Conservation (phyloP, 129 eudicot species). For the Apium graveolens region DNA sequence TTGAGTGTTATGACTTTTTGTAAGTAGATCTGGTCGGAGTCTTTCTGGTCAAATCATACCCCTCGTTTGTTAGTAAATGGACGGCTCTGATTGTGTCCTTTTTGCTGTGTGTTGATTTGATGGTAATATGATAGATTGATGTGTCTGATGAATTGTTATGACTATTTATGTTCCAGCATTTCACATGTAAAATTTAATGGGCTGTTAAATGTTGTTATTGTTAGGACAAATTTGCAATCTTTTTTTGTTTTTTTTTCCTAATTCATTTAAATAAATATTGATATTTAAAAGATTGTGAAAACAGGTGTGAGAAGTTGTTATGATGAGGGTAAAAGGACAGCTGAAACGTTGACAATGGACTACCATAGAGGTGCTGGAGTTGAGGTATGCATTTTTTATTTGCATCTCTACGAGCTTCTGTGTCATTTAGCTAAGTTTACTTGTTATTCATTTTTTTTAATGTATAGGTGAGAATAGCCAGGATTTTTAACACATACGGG, state of each 20-base stretch:
- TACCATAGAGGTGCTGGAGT: conserved; percentile 16
- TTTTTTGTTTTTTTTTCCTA: not conserved
- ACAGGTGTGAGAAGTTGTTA: conserved; percentile 11
- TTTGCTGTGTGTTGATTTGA: not conserved
- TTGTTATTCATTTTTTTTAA: not conserved
- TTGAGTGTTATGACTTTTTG: not conserved
- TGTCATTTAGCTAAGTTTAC: not conserved
- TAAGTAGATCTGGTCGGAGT: conserved; percentile 9
- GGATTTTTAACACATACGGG: conserved; percentile 81
- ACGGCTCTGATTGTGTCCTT: conserved; percentile 4
- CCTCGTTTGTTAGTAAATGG: not conserved
- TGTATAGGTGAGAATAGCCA: conserved; percentile 61
- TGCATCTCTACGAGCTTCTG: not conserved
- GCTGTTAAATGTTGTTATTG: not conserved
- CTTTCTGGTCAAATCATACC: not conserved
- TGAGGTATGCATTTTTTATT: not conserved
- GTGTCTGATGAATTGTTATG: not conserved
- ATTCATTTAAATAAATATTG: not conserved
- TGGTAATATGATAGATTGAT: not conserved
- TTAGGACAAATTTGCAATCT: not conserved
- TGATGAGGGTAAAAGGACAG: conserved; percentile 11
- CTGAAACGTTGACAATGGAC: conserved; percentile 12
- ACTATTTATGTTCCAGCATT: not conserved
- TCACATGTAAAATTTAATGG: not conserved
- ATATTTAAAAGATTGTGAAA: not conserved